Conservation (phyloP, 73 alveolate genomes). For the Paramecium primaurelia region DNA sequence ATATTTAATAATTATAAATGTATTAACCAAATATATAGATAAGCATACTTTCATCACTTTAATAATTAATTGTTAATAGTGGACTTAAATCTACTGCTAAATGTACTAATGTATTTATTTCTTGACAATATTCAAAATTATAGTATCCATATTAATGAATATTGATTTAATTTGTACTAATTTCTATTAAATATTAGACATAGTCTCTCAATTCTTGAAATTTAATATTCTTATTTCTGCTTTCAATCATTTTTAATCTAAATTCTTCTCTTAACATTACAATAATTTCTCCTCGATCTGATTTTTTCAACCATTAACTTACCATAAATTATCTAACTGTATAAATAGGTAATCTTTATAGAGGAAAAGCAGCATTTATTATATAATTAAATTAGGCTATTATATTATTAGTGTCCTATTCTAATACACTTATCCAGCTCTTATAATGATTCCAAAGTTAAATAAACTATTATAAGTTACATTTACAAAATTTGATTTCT, state of each 20-base stretch:
- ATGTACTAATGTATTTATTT: not conserved
- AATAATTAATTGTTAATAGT: not conserved
- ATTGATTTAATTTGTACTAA: not conserved
- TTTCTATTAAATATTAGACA: not conserved
- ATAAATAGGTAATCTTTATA: not conserved
- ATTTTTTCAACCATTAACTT: not conserved
- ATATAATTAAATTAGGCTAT: not conserved
- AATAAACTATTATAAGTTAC: not conserved
- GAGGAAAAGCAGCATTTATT: not conserved
- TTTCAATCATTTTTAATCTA: not conserved
- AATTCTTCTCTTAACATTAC: conserved; percentile 14
- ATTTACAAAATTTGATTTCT: not conserved
- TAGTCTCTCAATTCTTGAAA: not conserved
- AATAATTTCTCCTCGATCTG: not conserved
- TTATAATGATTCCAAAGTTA: not conserved
- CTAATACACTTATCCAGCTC: conserved; percentile 6
- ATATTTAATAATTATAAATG: not conserved
- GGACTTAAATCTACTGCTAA: not conserved
- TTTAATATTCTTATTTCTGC: not conserved
- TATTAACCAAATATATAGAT: not conserved
- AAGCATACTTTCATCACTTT: not conserved
- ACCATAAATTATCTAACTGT: not conserved
- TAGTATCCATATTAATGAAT: not conserved
- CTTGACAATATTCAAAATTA: not conserved
- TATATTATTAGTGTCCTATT: not conserved